Percentiles rank a stretch among this genome's conserved stretches.
Evolutionary conservation across 2,329 filamentous ascomycete species (phyloP).

Genomic region (Botryotinia convoluta): DNA sequence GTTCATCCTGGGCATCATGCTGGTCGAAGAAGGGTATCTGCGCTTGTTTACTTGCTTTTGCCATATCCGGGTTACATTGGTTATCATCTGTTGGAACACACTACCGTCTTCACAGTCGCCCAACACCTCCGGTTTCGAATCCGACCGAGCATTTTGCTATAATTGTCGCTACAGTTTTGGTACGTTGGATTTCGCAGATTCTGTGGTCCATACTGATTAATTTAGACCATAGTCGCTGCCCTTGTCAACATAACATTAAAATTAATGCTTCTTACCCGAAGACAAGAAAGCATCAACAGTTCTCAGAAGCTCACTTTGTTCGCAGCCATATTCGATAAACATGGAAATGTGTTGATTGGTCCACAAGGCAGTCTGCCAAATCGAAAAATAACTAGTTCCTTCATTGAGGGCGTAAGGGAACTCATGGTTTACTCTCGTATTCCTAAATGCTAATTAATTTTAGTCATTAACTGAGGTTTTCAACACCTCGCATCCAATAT

Average conservation of each 20-base stretch:
- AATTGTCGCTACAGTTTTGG: constrained; percentile 31
- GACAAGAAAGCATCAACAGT: constrained; percentile 36
- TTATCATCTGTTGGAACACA: constrained; percentile 68
- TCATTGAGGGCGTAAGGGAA: constrained; percentile 58
- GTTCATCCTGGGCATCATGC: constrained; percentile 71
- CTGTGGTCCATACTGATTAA: not conserved
- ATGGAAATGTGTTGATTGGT: constrained; percentile 66
- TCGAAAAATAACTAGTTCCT: constrained; percentile 76
- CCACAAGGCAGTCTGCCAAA: constrained; percentile 67
- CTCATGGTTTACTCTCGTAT: not conserved
- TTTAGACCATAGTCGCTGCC: constrained; percentile 60
- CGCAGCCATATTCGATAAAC: constrained; percentile 63
- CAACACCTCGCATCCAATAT: constrained; percentile 71
- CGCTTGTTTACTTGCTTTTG: constrained; percentile 65
- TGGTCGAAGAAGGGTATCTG: constrained; percentile 72
- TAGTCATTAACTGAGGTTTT: constrained; percentile 70
- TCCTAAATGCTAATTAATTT: constrained; percentile 12
- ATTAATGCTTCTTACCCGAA: constrained; percentile 46
- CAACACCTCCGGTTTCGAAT: constrained; percentile 33
- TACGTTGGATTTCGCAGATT: constrained; percentile 8
- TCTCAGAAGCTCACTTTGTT: constrained; percentile 55
- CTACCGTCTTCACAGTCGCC: constrained; percentile 56
- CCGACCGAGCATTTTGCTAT: constrained; percentile 20
- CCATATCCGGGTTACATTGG: constrained; percentile 87
- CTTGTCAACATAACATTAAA: constrained; percentile 54